These are phyloP conservation scores for Penicillium paxilli DNA, from an alignment of 495 filamentous ascomycete species.

Conservation along the genomic window DNA sequence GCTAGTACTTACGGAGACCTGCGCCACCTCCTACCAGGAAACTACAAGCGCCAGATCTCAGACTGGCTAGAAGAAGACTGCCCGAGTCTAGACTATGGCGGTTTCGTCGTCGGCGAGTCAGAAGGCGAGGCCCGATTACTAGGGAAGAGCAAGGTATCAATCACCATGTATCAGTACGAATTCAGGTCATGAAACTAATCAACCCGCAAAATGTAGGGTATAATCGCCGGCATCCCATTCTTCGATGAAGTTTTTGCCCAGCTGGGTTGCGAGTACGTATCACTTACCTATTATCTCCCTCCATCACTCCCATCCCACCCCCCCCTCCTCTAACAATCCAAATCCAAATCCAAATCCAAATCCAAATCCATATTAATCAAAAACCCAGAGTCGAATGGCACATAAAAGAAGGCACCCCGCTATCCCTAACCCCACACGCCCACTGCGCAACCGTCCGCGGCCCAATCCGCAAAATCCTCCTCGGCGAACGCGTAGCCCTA, in stretches of 20 bases:
- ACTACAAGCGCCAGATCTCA: constrained; percentile 77
- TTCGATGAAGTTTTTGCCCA: constrained; percentile 92
- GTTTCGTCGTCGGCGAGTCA: constrained; percentile 88
- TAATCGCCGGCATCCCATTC: constrained; percentile 92
- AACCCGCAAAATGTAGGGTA: constrained; percentile 63
- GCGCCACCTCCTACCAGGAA: constrained; percentile 78
- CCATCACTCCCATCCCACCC: too few relatives aligned
- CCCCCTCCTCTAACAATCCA: too few relatives aligned
- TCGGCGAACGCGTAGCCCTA: constrained; percentile 89
- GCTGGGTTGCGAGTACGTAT: constrained; percentile 73
- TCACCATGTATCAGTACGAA: too few relatives aligned
- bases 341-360: too few relatives aligned
- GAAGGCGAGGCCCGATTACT: constrained; percentile 77
- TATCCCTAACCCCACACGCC: constrained; percentile 55
- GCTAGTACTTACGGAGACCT: constrained; percentile 71
- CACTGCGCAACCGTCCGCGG: constrained; percentile 82
- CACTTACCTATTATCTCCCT: background rate
- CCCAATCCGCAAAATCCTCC: constrained; percentile 79
- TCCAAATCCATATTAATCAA: background rate
- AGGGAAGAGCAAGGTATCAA: constrained; percentile 80
- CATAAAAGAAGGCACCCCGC: constrained; percentile 66
- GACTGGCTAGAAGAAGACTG: constrained; percentile 94
- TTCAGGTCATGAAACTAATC: too few relatives aligned
- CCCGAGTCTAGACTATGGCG: constrained; percentile 93
- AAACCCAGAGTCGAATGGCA: constrained; percentile 76